Evolutionary conservation across 2,329 filamentous ascomycete species (phyloP), one percentile per base, ranked within the genome.

Genomic region (Passalora sequoiae): DNA sequence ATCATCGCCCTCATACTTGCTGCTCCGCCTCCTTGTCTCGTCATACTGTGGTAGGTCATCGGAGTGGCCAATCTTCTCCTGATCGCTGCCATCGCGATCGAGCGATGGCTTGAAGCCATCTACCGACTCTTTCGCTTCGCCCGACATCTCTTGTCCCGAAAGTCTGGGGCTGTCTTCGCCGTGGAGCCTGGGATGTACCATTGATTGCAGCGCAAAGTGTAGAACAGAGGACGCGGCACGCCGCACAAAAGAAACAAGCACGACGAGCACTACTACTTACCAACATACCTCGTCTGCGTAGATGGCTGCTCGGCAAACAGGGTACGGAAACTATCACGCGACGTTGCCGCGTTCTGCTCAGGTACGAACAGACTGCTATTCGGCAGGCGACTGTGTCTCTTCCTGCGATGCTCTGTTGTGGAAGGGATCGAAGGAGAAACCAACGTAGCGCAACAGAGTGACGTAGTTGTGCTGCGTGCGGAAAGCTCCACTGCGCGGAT

Each of bases 1-100:
- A 13, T 51, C 49, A 8, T 38, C 42, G 17, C 22, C 35, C 15
- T 45, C 42, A 33, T 40, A 38, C 16, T 50, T 47, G 12, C 37
- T 47, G 41, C 47, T 47, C 15, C 38, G 21, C 31, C 46, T 40
- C 16, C 46, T 41, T 17, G 37, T 35, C 6, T 28, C 21, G 12
- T 45, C 17, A 35, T 45, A 45, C 24, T 28, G 32, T 21, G 46
- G 46, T 1, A 29, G 9, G 3, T 17, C n/a, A 20, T 36, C 20
- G 33, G n/a, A 15, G 8, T 15, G 16, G 6, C 42, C 21, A 5
- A 12, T 21, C 16, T 49, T 49, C 17, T 49, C 46, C 9, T 21
- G n/a, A 16, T 43, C 40, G 16, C 41, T 42, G 20, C 43, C 29
- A 3, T 25, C 31, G 5, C 35, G 39, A 17, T 48, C 45, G 30